Evolutionary conservation across 1,284 basidiomycete species (phyloP).

Genomic region (Schizophyllum commune): DNA sequence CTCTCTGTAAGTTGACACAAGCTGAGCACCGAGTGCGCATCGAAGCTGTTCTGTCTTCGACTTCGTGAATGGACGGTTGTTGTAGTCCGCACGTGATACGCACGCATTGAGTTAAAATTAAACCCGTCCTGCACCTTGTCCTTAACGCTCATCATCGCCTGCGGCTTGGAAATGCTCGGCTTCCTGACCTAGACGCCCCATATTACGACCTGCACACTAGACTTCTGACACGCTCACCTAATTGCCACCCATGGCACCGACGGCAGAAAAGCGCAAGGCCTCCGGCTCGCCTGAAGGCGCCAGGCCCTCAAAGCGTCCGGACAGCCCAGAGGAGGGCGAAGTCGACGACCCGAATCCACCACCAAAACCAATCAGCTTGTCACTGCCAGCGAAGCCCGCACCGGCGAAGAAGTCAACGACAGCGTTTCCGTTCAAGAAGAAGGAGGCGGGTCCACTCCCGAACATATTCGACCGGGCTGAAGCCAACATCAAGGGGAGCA

Average conservation of each 20-base stretch:
- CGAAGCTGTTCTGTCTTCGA: too few species aligned
- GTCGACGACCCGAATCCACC: constrained; percentile 38
- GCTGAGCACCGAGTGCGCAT: too few species aligned
- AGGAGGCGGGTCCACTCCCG: constrained; percentile 15
- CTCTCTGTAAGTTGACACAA: too few species aligned
- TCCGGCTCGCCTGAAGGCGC: constrained; percentile 38
- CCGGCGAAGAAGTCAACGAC: constrained; percentile 34
- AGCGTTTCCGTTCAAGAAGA: constrained; percentile 70
- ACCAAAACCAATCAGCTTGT: constrained; percentile 14
- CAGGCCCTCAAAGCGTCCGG: constrained; percentile 47
- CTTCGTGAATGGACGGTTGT: too few species aligned
- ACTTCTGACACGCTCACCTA: not conserved
- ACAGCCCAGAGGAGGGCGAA: constrained; percentile 71
- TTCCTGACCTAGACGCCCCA: not conserved
- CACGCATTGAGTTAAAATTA: too few species aligned
- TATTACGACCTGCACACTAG: not conserved
- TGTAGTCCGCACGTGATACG: too few species aligned
- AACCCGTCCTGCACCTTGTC: too few species aligned
- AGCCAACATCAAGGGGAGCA: constrained; percentile 19
- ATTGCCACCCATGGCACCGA: not conserved
- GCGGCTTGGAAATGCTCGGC: too few species aligned
- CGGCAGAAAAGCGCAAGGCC: constrained; percentile 19
- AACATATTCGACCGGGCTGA: constrained; percentile 16
- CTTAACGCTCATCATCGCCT: too few species aligned
- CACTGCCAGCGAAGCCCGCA: constrained; percentile 20